phyloP scores from a whole-genome alignment of 306 rosid genomes.

The Aeschynomene evenia region DNA sequence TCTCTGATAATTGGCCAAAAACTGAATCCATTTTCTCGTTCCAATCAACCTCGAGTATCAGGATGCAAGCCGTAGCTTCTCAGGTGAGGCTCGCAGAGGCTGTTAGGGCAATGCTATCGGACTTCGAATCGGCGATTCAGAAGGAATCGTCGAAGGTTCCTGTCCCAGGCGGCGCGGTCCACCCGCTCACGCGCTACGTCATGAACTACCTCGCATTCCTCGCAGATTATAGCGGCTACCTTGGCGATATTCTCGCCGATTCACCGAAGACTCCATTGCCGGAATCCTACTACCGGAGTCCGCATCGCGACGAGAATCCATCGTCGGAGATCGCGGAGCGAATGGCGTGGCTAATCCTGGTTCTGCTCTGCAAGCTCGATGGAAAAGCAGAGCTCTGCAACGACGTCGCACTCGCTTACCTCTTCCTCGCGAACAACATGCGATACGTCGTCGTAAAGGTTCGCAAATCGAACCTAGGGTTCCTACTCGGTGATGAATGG shows the following conservation, averaged over 20 bases:
- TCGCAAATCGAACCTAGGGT: conserved; percentile 49
- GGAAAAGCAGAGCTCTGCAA: conserved; percentile 60
- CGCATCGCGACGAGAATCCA: conserved; percentile 10
- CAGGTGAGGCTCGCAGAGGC: conserved; percentile 46
- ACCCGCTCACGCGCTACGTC: conserved; percentile 92
- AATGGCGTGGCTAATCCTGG: conserved; percentile 68
- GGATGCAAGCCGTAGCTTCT: conserved; percentile 42
- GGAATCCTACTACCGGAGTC: conserved; percentile 53
- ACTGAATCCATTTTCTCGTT: conserved; percentile 62
- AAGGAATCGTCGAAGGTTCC: conserved; percentile 63
- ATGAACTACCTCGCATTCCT: conserved; percentile 77
- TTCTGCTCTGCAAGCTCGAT: conserved; percentile 83
- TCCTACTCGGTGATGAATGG: conserved; percentile 67
- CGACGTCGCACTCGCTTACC: conserved; percentile 72
- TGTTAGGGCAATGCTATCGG: conserved; percentile 47
- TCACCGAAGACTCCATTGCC: conserved; percentile 66
- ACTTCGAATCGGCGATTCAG: conserved; percentile 71
- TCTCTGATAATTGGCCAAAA: conserved; percentile 49
- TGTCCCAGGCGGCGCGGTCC: conserved; percentile 71
- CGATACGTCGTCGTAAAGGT: conserved; percentile 75
- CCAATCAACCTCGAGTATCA: conserved; percentile 48
- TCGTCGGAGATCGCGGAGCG: conserved; percentile 44
- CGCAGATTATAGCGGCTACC: conserved; percentile 52
- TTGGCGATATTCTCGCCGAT: conserved; percentile 57
- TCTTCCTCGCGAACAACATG: conserved; percentile 90